These are phyloP conservation scores for Penicillium egyptiacum DNA, from an alignment of 495 filamentous ascomycete genomes.

Conservation along the genomic window DNA sequence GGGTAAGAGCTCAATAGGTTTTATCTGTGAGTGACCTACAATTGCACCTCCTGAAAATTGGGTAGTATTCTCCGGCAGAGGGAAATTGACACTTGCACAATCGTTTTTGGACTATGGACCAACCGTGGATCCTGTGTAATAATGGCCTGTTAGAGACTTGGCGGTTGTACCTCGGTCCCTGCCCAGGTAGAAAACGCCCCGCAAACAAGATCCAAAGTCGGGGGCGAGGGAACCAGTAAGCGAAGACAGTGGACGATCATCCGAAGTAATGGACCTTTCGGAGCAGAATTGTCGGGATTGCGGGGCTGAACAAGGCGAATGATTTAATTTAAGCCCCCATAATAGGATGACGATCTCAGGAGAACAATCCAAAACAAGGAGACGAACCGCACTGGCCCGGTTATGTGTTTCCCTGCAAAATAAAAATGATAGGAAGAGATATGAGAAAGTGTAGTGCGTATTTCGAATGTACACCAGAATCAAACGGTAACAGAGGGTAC, in stretches of 20 bases:
- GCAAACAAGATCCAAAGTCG: conserved; percentile 9
- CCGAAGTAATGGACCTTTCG: conserved; percentile 9
- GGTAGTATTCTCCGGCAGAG: conserved; percentile 20
- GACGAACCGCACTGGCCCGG: conserved; percentile 13
- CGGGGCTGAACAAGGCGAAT: conserved; percentile 14
- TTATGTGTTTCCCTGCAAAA: neutral
- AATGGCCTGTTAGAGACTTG: neutral
- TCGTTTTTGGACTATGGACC: conserved; percentile 15
- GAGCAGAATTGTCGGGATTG: conserved; percentile 11
- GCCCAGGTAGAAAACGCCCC: conserved; percentile 12
- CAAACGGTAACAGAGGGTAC: conserved; percentile 1
- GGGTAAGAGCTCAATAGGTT: neutral
- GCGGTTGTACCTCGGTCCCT: conserved; percentile 27
- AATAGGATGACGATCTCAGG: conserved; percentile 16
- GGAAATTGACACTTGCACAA: conserved; percentile 18
- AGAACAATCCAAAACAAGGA: conserved; percentile 7
- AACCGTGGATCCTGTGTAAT: conserved; percentile 29
- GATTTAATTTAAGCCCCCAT: conserved; percentile 8
- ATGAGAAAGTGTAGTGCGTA: neutral
- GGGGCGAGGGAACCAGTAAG: conserved; percentile 3
- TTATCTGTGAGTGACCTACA: conserved; percentile 6
- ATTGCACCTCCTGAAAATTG: conserved; percentile 21
- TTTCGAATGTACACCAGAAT: neutral
- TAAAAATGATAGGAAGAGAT: neutral
- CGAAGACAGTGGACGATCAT: conserved; percentile 16